phyloP scores from a whole-genome alignment of 2,329 filamentous ascomycete genomes.

The Trichoderma citrinoviride region DNA sequence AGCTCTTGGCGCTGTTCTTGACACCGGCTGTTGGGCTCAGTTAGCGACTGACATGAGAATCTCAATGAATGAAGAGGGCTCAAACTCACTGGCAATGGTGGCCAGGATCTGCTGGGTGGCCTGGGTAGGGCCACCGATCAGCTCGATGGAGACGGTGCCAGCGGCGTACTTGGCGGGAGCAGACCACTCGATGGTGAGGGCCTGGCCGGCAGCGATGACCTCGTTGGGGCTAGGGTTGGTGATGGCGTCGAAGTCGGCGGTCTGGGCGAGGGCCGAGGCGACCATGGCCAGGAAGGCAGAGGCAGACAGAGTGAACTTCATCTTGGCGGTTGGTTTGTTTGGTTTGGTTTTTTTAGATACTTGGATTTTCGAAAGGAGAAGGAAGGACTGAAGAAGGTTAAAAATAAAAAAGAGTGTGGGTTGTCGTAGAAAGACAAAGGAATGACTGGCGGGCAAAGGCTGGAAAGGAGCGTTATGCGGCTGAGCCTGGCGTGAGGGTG shows the following conservation, averaged over 20 bases:
- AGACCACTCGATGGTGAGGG: conserved; percentile 53
- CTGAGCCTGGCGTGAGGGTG: conserved; percentile 31
- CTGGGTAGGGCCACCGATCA: conserved; percentile 52
- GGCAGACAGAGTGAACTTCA: conserved; percentile 52
- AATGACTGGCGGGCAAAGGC: conserved; percentile 18
- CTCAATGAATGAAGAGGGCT: not conserved
- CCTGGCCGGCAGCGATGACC: conserved; percentile 47
- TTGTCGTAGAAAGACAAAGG: conserved; percentile 19
- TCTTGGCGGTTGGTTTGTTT: conserved; percentile 39
- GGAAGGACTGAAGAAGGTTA: conserved; percentile 8
- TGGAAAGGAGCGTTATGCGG: conserved; percentile 35
- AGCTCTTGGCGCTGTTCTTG: conserved; percentile 44
- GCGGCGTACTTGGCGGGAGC: conserved; percentile 41
- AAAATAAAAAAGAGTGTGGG: conserved; percentile 9
- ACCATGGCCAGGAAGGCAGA: conserved; percentile 51
- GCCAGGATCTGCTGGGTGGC: conserved; percentile 42
- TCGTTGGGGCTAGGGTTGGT: conserved; percentile 45
- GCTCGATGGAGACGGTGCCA: conserved; percentile 49
- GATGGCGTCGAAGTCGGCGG: conserved; percentile 55
- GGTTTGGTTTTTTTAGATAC: not conserved
- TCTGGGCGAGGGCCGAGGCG: conserved; percentile 52
- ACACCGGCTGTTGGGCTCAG: conserved; percentile 42
- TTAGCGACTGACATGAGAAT: not conserved
- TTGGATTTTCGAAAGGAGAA: conserved; percentile 21
- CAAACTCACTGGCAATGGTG: conserved; percentile 51